A percentile compares a stretch with the other conserved stretches of the same genome.
Evolutionary conservation across 106 monocot species (phyloP).

Genomic region (Dendrobium officinale): DNA sequence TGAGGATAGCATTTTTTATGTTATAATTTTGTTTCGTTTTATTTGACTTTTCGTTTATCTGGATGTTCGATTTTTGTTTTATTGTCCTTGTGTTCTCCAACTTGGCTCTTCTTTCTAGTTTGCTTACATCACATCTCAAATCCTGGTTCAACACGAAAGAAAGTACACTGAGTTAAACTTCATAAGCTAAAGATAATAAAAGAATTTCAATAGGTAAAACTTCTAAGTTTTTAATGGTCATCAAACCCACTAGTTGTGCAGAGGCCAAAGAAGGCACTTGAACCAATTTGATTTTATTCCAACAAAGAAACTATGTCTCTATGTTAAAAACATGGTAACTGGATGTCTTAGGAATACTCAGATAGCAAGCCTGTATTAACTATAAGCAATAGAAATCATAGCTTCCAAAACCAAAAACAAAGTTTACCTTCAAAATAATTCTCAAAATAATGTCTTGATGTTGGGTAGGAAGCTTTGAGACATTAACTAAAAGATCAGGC

Average conservation of each 20-base stretch:
- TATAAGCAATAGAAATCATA: background rate
- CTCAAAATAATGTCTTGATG: slow-evolving; percentile 93
- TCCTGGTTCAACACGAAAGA: background rate
- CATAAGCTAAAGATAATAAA: background rate
- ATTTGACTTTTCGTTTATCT: no score
- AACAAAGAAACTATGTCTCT: background rate
- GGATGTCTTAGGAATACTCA: background rate
- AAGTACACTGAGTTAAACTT: background rate
- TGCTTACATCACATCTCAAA: no score
- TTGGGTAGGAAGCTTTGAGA: slow-evolving; percentile 49
- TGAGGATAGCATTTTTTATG: no score
- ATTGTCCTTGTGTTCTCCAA: no score
- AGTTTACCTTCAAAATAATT: slow-evolving; percentile 59
- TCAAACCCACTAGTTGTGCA: background rate
- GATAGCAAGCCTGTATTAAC: background rate
- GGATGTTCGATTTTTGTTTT: no score
- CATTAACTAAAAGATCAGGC: slow-evolving; percentile 56
- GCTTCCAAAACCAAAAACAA: background rate
- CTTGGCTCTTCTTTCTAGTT: no score
- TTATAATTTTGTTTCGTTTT: no score
- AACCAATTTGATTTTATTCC: background rate
- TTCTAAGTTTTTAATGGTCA: background rate
- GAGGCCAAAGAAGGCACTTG: background rate
- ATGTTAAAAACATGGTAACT: background rate
- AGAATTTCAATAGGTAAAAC: background rate